These are phyloP conservation scores for Capsicum pubescens DNA, from an alignment of 257 asterid genomes.

Conservation along the genomic window DNA sequence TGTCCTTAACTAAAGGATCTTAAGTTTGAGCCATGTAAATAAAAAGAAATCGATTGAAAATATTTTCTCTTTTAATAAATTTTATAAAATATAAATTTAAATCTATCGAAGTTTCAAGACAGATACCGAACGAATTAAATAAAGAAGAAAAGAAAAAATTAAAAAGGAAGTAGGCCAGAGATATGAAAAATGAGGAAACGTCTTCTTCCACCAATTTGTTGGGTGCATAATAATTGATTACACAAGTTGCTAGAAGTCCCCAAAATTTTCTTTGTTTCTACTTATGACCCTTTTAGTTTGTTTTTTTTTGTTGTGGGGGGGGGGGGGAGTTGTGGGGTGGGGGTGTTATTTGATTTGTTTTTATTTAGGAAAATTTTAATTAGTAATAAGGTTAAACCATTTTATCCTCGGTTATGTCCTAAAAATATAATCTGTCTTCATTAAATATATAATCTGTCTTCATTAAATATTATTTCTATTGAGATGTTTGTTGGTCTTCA, in stretches of 20 bases:
- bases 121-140: not conserved
- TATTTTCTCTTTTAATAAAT: not conserved
- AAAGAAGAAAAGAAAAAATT: not conserved
- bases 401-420: too few species aligned
- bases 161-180: conserved; percentile 15
- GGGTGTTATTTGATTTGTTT: too few species aligned
- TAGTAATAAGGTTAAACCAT: too few species aligned
- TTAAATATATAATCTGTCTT: too few species aligned
- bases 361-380: too few species aligned
- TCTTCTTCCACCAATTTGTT: conserved; percentile 15
- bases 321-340: too few species aligned
- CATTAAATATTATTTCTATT: too few species aligned
- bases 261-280: not conserved
- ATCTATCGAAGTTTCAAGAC: not conserved
- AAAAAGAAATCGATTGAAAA: not conserved
- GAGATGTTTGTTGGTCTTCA: too few species aligned
- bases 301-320: too few species aligned
- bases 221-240: conserved; percentile 17
- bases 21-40: not conserved
- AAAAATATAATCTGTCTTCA: too few species aligned
- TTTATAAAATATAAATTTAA: not conserved
- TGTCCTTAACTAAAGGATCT: not conserved
- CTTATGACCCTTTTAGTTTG: not conserved
- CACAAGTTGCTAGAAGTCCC: not conserved
- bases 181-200: not conserved